Evolutionary conservation across 768 basidiomycete genomes (phyloP).

Genomic region (Termitomyces sp.): DNA sequence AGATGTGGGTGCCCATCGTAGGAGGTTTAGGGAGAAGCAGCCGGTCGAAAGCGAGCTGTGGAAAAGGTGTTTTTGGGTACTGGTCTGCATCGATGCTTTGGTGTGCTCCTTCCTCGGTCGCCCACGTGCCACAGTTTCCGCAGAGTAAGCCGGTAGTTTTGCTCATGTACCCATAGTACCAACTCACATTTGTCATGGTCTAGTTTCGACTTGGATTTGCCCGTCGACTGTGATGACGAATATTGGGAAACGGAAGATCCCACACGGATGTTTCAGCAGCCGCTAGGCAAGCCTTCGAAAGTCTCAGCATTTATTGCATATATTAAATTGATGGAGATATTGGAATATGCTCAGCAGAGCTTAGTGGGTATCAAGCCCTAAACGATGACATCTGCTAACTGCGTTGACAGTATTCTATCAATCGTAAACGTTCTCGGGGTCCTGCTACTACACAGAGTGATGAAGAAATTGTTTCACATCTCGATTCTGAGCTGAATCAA

Average conservation of each 20-base stretch:
- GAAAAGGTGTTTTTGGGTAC: conserved; percentile 47
- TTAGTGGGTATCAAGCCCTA: conserved; percentile 35
- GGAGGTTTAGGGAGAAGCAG: conserved; percentile 22
- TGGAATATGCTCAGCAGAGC: conserved; percentile 56
- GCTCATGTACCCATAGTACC: background rate
- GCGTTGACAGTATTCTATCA: conserved; percentile 11
- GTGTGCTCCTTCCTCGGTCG: conserved; percentile 15
- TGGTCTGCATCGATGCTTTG: conserved; percentile 18
- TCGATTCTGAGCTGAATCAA: conserved; percentile 70
- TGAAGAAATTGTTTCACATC: conserved; percentile 58
- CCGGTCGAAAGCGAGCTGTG: conserved; percentile 53
- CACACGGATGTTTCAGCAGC: conserved; percentile 54
- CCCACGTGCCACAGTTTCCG: conserved; percentile 14
- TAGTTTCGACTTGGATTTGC: conserved; percentile 69
- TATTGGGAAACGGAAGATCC: conserved; percentile 57
- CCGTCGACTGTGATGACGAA: conserved; percentile 59
- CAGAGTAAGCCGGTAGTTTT: conserved; percentile 10
- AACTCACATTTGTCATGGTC: background rate
- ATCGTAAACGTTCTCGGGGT: conserved; percentile 6
- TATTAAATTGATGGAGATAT: conserved; percentile 54
- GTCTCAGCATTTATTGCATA: conserved; percentile 50
- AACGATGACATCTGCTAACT: too few species aligned
- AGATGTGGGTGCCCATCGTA: conserved; percentile 52
- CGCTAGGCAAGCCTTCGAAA: conserved; percentile 45
- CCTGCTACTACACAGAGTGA: conserved; percentile 16